Evolutionary conservation across 768 basidiomycete species (phyloP), one percentile per base, ranked within the genome.

Genomic region (Coprinellus aureogranulatus): DNA sequence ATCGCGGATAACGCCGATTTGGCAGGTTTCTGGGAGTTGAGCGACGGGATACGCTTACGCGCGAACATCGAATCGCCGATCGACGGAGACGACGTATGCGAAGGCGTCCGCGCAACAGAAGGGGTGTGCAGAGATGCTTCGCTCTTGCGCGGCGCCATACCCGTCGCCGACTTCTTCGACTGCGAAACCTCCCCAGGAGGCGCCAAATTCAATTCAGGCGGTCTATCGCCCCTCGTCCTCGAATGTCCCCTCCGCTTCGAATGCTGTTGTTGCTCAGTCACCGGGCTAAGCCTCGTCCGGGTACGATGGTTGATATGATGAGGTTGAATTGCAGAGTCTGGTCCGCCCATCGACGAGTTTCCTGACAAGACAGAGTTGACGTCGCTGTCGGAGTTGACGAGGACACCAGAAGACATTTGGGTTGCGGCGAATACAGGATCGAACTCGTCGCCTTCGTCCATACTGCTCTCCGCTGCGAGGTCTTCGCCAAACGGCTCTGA

Each of bases 371-470:
- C 66, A 4, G 88, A 92, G 4, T 76, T 69, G 20, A 77, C 74
- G 56, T 90, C 90, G 0, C 87, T 90, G 3, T 78, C 81, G 53
- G 82, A 86, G 64, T 84, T 85, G 2, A 83, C 87, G 23, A 77
- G 74, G 12, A 77, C 67, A 2, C 75, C 79, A 10, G 81, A 34
- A 6, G 34, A 34, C 34, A 22, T 73, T 31, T 81, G 81, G 1
- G 81, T 83, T 0, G 84, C 83, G 9, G 87, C 85, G 69, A 90
- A 91, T 54, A 88, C 86, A 1, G 89, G 89, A 65, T 92, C 90
- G 61, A 91, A 92, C 59, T 89, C 89, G 61, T 90, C 87, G 1
- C 74, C 84, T 50, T 86, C 88, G 62, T 84, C 83, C 71, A 81
- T 77, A 54, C 74, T 80, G 42, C 69, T 77, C 12, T 72, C 79